Conservation (phyloP, 2,329 filamentous ascomycete species). For the Raffaelea deltoideospora region DNA sequence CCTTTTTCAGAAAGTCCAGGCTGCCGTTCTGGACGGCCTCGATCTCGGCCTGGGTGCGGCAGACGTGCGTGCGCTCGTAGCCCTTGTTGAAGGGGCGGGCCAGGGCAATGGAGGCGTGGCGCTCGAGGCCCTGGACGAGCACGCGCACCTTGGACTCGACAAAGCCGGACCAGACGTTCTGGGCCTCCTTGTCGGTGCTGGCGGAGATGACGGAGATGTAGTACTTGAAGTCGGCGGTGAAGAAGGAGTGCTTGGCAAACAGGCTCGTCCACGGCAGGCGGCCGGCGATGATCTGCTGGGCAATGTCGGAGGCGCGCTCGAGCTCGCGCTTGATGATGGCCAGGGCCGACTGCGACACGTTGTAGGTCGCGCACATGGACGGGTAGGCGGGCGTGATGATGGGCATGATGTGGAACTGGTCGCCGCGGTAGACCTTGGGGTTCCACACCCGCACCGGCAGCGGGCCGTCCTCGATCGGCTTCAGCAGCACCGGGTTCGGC, state of each 20-base stretch:
- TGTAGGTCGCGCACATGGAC: constrained; percentile 95
- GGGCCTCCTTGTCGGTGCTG: constrained; percentile 68
- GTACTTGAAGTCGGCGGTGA: constrained; percentile 86
- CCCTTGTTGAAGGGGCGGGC: constrained; percentile 90
- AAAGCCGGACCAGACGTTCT: constrained; percentile 77
- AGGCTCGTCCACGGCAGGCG: constrained; percentile 73
- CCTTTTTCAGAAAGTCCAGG: constrained; percentile 27
- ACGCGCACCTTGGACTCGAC: constrained; percentile 88
- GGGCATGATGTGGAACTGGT: constrained; percentile 85
- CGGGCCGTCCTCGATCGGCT: constrained; percentile 69
- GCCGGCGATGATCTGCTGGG: constrained; percentile 63
- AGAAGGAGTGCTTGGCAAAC: constrained; percentile 84
- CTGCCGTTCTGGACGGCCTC: constrained; percentile 39
- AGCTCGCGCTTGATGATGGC: constrained; percentile 73
- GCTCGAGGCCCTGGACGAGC: constrained; percentile 69
- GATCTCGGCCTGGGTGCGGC: constrained; percentile 33
- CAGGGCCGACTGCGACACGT: constrained; percentile 77
- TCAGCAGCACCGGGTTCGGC: constrained; percentile 85
- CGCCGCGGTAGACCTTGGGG: constrained; percentile 70
- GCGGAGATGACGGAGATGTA: constrained; percentile 81
- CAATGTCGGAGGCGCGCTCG: constrained; percentile 59
- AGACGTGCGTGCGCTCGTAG: constrained; percentile 69
- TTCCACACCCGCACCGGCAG: constrained; percentile 87
- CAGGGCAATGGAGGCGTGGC: constrained; percentile 62
- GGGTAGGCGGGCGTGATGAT: constrained; percentile 97